Base-by-base conservation (phyloP, 345 rosid genomes). In the Brassica cretica region DNA sequence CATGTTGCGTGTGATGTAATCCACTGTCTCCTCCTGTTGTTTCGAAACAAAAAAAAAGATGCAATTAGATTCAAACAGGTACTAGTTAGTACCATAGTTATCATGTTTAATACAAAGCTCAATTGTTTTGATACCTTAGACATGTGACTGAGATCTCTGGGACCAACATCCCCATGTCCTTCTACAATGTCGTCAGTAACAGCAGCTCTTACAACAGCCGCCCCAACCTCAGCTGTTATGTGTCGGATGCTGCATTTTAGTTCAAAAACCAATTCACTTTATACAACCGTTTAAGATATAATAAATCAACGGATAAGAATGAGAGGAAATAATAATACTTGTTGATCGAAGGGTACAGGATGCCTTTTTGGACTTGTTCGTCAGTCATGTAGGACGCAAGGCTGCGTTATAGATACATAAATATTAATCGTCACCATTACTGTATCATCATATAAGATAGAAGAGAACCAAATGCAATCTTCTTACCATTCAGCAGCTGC, bases 331-430 rank as follows among this genome's bases (percentile, higher is more conserved):
- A 70, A 59, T 84, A 93, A 67, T 87, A 95, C 99, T 96, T 84
- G 72, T 84, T 49, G 73, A 95, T 81, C 12, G 97, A 95, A 72
- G 98, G 99, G 82, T 88, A 95, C 78, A 95, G 80, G 73, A 93
- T 79, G 71, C 99, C 99, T 5, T 78, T 84, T 72, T 85, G 82
- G 18, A 90, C 84, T 80, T 95, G 98, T 68, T 89, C 93, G 6
- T 95, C 92, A 0, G 90, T 91, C 87, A 95, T 95, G 87, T 93
- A 95, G 21, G 98, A 91, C 60, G 98, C 99, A 32, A 95, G 97
- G 89, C 99, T 95, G 95, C 70, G 76, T 25, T 58, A 71, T 60
- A 35, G 65, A 15, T 24, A 72, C 56, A 24, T 15, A n/a, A n/a
- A 53, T 56, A 19, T 19, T 21, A 27, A 35, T 12, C 46, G 14